Evolutionary conservation across 768 basidiomycete species (phyloP).

Genomic region (Dacryopinax primogenitus): DNA sequence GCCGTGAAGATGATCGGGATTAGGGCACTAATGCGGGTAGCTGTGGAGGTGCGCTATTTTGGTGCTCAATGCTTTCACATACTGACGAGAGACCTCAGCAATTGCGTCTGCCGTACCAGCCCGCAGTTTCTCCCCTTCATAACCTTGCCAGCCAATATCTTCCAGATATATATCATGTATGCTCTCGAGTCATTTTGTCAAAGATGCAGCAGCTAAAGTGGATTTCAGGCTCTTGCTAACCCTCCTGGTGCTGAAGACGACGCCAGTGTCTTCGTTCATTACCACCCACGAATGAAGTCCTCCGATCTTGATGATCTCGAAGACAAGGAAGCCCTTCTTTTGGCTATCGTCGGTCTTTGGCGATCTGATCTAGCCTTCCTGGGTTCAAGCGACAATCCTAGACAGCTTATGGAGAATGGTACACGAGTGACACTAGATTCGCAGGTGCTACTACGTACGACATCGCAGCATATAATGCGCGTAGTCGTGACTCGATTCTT

Average conservation of each 20-base stretch:
- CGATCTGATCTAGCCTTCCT: slow-evolving; percentile 45
- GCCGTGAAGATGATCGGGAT: slow-evolving; percentile 68
- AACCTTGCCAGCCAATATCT: not conserved
- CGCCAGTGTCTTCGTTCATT: not conserved
- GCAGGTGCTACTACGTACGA: not conserved
- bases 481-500: not conserved
- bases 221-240: not conserved
- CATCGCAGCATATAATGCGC: not conserved
- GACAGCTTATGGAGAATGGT: not conserved
- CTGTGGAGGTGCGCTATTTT: slow-evolving; percentile 42
- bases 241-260: slow-evolving; percentile 4
- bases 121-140: not conserved
- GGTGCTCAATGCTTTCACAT: not conserved
- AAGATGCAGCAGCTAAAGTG: not conserved
- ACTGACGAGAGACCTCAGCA: not conserved
- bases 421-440: not conserved
- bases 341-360: slow-evolving; percentile 60
- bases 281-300: slow-evolving; percentile 9
- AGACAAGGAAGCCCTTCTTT: slow-evolving; percentile 48
- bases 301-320: slow-evolving; percentile 14
- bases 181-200: not conserved
- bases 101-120: not conserved
- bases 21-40: slow-evolving; percentile 55
- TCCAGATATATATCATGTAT: not conserved
- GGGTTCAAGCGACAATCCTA: not conserved